Percentiles rank a stretch among this genome's conserved stretches.
Evolutionary conservation across 2,329 filamentous ascomycete genomes (phyloP).

Genomic region (Exserohilum rostratum): DNA sequence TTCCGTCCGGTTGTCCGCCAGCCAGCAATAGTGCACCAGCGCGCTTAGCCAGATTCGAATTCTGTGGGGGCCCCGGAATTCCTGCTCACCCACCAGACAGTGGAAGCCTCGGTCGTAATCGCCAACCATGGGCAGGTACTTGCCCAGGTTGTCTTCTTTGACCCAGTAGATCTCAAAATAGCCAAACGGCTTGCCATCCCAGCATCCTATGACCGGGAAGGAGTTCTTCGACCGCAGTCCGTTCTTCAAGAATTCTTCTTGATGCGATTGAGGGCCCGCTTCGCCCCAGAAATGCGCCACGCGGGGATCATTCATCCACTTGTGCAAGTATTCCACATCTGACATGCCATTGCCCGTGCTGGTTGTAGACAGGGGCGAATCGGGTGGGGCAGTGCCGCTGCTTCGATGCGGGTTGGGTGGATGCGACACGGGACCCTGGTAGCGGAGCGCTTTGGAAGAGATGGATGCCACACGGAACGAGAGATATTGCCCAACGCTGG

Average conservation of each 20-base stretch:
- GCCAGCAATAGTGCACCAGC: constrained; percentile 83
- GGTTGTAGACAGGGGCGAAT: constrained; percentile 51
- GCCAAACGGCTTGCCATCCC: constrained; percentile 93
- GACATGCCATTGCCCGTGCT: constrained; percentile 47
- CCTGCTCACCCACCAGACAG: constrained; percentile 87
- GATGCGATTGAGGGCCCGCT: constrained; percentile 61
- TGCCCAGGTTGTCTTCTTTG: constrained; percentile 83
- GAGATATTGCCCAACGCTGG: constrained; percentile 80
- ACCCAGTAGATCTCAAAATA: constrained; percentile 99
- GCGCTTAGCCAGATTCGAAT: constrained; percentile 83
- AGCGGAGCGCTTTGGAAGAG: constrained; percentile 66
- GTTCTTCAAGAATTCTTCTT: constrained; percentile 70
- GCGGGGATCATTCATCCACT: constrained; percentile 87
- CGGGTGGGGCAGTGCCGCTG: constrained; percentile 56
- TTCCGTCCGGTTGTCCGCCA: constrained; percentile 80
- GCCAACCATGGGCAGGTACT: constrained; percentile 67
- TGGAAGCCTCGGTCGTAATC: constrained; percentile 92
- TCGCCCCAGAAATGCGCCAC: constrained; percentile 85
- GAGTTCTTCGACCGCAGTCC: constrained; percentile 73
- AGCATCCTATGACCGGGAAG: constrained; percentile 90
- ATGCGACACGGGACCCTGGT: constrained; percentile 62
- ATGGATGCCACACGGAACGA: constrained; percentile 85
- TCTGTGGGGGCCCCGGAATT: constrained; percentile 78
- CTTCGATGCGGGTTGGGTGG: constrained; percentile 27
- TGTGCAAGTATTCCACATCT: constrained; percentile 74